phyloP scores from a whole-genome alignment of 768 basidiomycete species.

The Leccinum subtestaceum region DNA sequence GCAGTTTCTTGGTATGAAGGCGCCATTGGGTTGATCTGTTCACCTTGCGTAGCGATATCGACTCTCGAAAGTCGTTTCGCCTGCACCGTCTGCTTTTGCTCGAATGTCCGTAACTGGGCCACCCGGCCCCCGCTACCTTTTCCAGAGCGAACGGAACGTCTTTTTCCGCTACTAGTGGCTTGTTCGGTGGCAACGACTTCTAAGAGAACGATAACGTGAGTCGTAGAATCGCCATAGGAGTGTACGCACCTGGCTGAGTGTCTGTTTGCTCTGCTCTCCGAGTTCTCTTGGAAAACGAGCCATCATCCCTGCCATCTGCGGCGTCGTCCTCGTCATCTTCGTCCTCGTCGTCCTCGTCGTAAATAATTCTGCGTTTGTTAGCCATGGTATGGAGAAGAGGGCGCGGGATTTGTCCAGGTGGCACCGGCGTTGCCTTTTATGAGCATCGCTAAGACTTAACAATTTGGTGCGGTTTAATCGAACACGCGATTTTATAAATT shows the following conservation, averaged over 20 bases:
- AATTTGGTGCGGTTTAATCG: too few species aligned
- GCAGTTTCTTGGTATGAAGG: not conserved
- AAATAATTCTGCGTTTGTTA: not conserved
- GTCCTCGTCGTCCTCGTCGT: not conserved
- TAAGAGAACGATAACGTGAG: not conserved
- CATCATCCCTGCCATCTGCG: not conserved
- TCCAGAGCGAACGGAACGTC: not conserved
- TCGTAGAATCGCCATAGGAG: not conserved
- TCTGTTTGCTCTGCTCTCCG: not conserved
- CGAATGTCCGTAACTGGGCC: not conserved
- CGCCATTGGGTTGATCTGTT: conserved; percentile 9
- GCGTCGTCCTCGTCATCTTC: not conserved
- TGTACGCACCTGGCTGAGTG: not conserved
- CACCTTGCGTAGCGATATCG: not conserved
- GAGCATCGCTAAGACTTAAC: not conserved
- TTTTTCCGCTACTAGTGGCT: not conserved
- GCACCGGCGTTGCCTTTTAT: not conserved
- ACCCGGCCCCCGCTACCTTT: conserved; percentile 3
- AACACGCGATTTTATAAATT: too few species aligned
- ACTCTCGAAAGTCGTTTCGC: not conserved
- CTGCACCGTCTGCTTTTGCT: not conserved
- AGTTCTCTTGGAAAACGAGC: not conserved
- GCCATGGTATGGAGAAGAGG: not conserved
- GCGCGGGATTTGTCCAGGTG: not conserved
- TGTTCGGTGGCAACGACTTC: not conserved